Evolutionary conservation across 2,329 filamentous ascomycete genomes (phyloP).

Genomic region (Aspergillus novofumigatus): DNA sequence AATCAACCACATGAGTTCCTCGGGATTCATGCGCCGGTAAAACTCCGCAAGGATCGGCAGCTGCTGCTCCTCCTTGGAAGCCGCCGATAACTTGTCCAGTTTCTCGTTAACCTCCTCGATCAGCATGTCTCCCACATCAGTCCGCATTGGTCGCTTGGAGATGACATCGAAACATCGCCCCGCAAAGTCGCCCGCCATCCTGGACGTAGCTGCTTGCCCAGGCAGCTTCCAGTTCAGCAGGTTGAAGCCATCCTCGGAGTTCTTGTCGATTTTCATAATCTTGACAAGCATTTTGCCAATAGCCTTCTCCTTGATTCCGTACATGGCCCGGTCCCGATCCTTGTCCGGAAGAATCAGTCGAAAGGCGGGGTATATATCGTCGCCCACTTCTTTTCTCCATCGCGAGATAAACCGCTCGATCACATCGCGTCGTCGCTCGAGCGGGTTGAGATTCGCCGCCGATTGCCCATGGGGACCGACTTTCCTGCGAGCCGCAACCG

Average conservation of each 20-base stretch:
- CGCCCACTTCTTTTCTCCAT: conserved; percentile 84
- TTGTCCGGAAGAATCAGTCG: conserved; percentile 89
- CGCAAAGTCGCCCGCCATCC: conserved; percentile 85
- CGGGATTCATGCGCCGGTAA: conserved; percentile 86
- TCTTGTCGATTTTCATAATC: conserved; percentile 84
- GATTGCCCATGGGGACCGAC: conserved; percentile 53
- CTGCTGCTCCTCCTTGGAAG: conserved; percentile 78
- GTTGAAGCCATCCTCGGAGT: conserved; percentile 81
- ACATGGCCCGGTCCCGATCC: conserved; percentile 86
- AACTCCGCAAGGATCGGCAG: conserved; percentile 75
- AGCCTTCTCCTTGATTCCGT: conserved; percentile 86
- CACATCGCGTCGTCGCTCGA: conserved; percentile 74
- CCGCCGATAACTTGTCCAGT: conserved; percentile 71
- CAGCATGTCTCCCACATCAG: conserved; percentile 69
- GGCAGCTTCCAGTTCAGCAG: conserved; percentile 91
- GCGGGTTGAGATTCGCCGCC: conserved; percentile 55
- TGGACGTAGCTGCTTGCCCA: conserved; percentile 58
- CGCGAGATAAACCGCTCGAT: conserved; percentile 80
- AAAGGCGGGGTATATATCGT: conserved; percentile 90
- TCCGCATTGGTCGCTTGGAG: conserved; percentile 74
- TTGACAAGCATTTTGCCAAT: conserved; percentile 90
- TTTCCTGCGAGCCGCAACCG: conserved; percentile 53
- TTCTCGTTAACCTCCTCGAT: conserved; percentile 86
- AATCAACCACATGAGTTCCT: conserved; percentile 91
- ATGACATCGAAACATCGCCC: conserved; percentile 84